phyloP scores from a whole-genome alignment of 306 rosid genomes.

The Trifolium repens region DNA sequence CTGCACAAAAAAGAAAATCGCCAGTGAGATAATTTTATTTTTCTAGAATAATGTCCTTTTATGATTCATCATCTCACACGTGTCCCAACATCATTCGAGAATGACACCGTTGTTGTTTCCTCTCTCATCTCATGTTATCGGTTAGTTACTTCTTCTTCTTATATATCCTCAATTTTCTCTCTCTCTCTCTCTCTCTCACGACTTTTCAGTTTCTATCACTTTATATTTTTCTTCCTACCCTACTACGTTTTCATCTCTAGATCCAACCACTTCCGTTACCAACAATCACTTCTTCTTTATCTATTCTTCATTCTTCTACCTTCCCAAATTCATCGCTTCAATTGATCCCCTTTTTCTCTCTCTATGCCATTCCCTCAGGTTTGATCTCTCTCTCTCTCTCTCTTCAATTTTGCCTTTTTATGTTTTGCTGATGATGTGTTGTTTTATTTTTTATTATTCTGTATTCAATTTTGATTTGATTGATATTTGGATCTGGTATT shows the following conservation, averaged over 20 bases:
- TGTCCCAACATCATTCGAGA: conserved; percentile 37
- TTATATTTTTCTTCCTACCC: conserved; percentile 31
- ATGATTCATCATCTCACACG: conserved; percentile 26
- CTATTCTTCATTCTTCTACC: conserved; percentile 1
- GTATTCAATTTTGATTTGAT: background rate
- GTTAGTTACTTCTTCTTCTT: conserved; percentile 36
- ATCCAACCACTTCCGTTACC: conserved; percentile 41
- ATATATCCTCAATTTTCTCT: background rate
- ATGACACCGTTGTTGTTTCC: conserved; percentile 16
- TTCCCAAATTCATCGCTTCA: background rate
- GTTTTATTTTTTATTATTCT: background rate
- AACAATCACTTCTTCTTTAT: background rate
- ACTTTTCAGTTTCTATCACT: conserved; percentile 17
- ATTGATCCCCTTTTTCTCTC: conserved; percentile 11
- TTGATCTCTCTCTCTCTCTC: conserved; percentile 34
- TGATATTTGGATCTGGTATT: conserved; percentile 38
- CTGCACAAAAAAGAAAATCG: conserved; percentile 34
- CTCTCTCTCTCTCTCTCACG: conserved; percentile 7
- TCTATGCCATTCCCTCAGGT: conserved; percentile 61
- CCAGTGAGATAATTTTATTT: background rate
- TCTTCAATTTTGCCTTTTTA: background rate
- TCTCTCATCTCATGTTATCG: conserved; percentile 35
- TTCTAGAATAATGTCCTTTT: conserved; percentile 9
- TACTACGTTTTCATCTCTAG: conserved; percentile 40
- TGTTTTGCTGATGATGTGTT: background rate